A percentile compares a stretch with the other conserved stretches of the same genome.
phyloP scores from a whole-genome alignment of 768 basidiomycete genomes.

The Artomyces pyxidatus region DNA sequence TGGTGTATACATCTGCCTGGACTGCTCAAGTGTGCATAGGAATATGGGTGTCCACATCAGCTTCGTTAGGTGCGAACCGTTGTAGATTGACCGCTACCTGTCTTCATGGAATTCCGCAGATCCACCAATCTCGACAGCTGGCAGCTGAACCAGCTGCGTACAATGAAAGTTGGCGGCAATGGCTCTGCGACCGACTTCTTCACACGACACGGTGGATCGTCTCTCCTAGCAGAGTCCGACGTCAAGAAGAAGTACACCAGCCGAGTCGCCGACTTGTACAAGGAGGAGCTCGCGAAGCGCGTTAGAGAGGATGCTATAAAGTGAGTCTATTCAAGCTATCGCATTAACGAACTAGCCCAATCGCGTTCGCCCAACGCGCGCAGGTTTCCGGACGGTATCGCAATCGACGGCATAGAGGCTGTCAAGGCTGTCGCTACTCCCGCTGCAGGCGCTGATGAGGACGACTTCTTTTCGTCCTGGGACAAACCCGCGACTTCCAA shows the following conservation, averaged over 20 bases:
- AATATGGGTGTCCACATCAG: constrained; percentile 98
- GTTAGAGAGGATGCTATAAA: constrained; percentile 66
- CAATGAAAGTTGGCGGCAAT: constrained; percentile 96
- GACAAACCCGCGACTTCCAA: constrained; percentile 59
- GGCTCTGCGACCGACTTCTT: constrained; percentile 82
- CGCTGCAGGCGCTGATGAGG: constrained; percentile 41
- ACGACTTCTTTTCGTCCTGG: constrained; percentile 97
- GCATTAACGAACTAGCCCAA: neutral
- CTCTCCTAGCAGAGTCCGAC: constrained; percentile 63
- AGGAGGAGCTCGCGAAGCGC: constrained; percentile 78
- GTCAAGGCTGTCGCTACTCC: constrained; percentile 26
- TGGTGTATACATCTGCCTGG: constrained; percentile 94
- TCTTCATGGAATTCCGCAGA: no score
- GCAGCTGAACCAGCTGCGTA: constrained; percentile 84
- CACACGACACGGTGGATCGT: constrained; percentile 72
- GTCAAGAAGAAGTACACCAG: constrained; percentile 87
- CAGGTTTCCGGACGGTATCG: constrained; percentile 71
- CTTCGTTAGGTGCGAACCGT: constrained; percentile 71
- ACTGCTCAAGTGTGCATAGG: constrained; percentile 91
- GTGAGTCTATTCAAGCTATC: constrained; percentile 33
- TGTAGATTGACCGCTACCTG: neutral
- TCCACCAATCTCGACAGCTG: constrained; percentile 96
- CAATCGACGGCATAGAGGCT: constrained; percentile 73
- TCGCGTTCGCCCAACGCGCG: neutral
- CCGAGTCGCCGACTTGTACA: constrained; percentile 80